phyloP scores from a whole-genome alignment of 2,329 filamentous ascomycete genomes.

The Trichoderma polysporum region DNA sequence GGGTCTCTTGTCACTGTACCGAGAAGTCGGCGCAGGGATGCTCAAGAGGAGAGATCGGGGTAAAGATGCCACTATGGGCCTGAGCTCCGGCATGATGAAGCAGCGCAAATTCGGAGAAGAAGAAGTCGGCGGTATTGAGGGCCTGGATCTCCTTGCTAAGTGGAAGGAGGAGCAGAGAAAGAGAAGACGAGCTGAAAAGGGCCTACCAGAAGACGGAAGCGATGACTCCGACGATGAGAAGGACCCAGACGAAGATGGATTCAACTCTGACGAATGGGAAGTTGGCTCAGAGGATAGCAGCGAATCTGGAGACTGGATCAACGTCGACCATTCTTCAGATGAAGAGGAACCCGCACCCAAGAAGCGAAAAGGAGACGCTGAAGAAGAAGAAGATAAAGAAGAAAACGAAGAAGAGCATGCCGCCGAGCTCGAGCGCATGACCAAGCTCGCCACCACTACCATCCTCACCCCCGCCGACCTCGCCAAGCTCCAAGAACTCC shows the following conservation, averaged over 20 bases:
- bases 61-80: conserved; percentile 81
- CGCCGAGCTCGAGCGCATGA: conserved; percentile 52
- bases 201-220: conserved; percentile 61
- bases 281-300: conserved; percentile 59
- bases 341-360: conserved; percentile 69
- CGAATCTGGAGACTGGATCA: conserved; percentile 88
- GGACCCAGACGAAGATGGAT: conserved; percentile 55
- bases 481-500: conserved; percentile 89
- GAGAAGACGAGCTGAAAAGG: conserved; percentile 68
- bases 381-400: conserved; percentile 30
- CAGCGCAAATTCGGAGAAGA: conserved; percentile 82
- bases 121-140: conserved; percentile 78
- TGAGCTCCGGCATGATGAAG: conserved; percentile 72
- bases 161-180: conserved; percentile 91
- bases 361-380: conserved; percentile 39
- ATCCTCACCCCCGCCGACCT: conserved; percentile 95
- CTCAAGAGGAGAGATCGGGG: conserved; percentile 87
- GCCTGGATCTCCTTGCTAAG: conserved; percentile 83
- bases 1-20: conserved; percentile 83
- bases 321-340: conserved; percentile 74
- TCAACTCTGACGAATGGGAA: conserved; percentile 60
- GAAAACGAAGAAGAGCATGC: conserved; percentile 44
- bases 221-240: conserved; percentile 58
- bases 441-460: conserved; percentile 83
- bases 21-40: conserved; percentile 87